Percentiles rank a stretch among this genome's conserved stretches.
Evolutionary conservation across 2,329 filamentous ascomycete species (phyloP).

Genomic region (Colletotrichum noveboracense): DNA sequence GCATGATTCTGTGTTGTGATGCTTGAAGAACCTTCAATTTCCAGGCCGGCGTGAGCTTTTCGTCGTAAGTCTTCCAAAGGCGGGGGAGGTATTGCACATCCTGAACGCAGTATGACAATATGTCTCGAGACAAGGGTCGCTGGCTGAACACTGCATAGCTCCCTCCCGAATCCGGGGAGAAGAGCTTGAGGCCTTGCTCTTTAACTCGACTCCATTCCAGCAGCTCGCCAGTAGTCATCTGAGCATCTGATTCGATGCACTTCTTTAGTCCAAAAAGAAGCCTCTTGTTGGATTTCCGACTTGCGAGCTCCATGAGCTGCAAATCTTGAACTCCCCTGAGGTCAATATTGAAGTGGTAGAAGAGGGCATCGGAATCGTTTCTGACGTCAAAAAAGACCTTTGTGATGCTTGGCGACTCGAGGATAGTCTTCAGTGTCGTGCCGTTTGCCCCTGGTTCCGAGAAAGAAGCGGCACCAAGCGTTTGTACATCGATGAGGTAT

Average conservation of each 20-base stretch:
- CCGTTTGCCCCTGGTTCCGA: background rate
- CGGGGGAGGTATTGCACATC: conserved; percentile 48
- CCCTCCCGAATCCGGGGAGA: conserved; percentile 46
- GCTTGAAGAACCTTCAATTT: conserved; percentile 28
- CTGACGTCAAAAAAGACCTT: conserved; percentile 66
- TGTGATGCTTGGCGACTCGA: conserved; percentile 45
- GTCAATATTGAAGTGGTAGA: conserved; percentile 44
- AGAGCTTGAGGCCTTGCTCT: conserved; percentile 39
- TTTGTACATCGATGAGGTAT: conserved; percentile 51
- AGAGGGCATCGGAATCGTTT: conserved; percentile 62
- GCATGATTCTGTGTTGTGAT: conserved; percentile 29
- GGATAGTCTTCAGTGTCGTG: conserved; percentile 39
- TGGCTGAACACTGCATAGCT: conserved; percentile 51
- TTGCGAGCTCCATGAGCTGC: conserved; percentile 60
- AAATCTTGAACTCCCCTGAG: conserved; percentile 54
- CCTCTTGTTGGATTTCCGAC: conserved; percentile 13
- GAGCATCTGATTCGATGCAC: conserved; percentile 34
- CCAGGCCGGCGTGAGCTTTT: conserved; percentile 23
- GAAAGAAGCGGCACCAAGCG: conserved; percentile 38
- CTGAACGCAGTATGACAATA: conserved; percentile 49
- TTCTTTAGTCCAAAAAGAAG: conserved; percentile 28
- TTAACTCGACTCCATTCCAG: conserved; percentile 39
- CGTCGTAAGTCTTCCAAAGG: conserved; percentile 33
- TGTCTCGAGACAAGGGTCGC: conserved; percentile 44
- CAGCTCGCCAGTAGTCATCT: conserved; percentile 14